phyloP scores from a whole-genome alignment of 345 rosid genomes.

The Cardamine occulta region DNA sequence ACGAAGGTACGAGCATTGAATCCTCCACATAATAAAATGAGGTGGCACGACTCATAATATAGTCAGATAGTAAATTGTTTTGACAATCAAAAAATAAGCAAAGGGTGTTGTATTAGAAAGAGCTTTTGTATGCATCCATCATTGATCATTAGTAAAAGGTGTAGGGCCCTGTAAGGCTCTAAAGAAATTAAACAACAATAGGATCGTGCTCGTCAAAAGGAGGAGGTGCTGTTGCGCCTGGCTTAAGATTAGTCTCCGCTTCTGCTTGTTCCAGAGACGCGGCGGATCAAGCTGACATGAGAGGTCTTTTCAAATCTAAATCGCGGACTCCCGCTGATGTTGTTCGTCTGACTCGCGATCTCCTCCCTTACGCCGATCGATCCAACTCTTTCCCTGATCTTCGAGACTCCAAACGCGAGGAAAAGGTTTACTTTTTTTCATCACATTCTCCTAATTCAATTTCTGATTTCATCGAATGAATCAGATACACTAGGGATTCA shows the following conservation, averaged over 20 bases:
- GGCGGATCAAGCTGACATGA: slow-evolving; percentile 51
- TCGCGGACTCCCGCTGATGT: slow-evolving; percentile 81
- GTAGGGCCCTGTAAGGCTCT: too few relatives aligned
- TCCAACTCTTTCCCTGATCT: slow-evolving; percentile 43
- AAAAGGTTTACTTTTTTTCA: slow-evolving; percentile 48
- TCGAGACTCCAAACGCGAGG: slow-evolving; percentile 64
- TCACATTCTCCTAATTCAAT: neutral
- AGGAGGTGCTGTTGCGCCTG: slow-evolving; percentile 22
- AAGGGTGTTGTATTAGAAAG: neutral
- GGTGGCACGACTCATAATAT: neutral
- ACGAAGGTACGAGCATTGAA: neutral
- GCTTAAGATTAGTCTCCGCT: slow-evolving; percentile 1
- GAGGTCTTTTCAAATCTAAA: slow-evolving; percentile 84
- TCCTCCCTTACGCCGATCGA: slow-evolving; percentile 60
- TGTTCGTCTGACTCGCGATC: slow-evolving; percentile 82
- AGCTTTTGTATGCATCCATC: too few relatives aligned
- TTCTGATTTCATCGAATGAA: neutral
- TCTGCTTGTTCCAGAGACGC: slow-evolving; percentile 29
- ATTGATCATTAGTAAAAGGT: too few relatives aligned
- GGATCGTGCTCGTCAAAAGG: slow-evolving; percentile 42
- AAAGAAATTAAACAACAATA: slow-evolving; percentile 2
- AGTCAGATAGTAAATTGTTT: neutral
- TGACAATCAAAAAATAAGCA: slow-evolving; percentile 12
- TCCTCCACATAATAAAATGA: neutral
- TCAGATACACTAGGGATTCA: neutral